A percentile compares a stretch with the other conserved stretches of the same genome.
phyloP scores from a whole-genome alignment of 2,329 filamentous ascomycete genomes.

The Periconia digitata region DNA sequence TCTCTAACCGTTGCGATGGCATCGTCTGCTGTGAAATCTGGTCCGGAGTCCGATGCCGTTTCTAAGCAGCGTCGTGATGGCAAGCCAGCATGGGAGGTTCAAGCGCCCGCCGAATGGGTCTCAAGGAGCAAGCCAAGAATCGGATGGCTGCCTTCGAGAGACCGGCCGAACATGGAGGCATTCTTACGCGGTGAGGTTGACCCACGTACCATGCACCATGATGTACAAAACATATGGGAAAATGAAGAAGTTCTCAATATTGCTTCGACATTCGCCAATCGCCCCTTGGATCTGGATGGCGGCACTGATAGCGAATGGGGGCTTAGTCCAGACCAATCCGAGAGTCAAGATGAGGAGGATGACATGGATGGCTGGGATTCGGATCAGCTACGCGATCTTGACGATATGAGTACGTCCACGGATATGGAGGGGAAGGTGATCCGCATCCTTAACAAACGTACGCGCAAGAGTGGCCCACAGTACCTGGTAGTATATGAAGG shows the following conservation, averaged over 20 bases:
- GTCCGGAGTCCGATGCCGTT: slow-evolving; percentile 21
- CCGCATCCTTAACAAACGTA: slow-evolving; percentile 50
- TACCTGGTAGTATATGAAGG: slow-evolving; percentile 56
- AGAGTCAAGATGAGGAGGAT: slow-evolving; percentile 10
- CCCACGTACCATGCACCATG: slow-evolving; percentile 61
- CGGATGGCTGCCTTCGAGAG: slow-evolving; percentile 33
- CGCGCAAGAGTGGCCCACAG: slow-evolving; percentile 48
- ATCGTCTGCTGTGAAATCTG: not conserved
- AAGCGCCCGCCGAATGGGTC: slow-evolving; percentile 29
- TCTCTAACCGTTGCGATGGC: not conserved
- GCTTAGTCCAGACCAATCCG: slow-evolving; percentile 9
- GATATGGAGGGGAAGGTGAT: slow-evolving; percentile 47
- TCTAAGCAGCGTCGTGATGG: slow-evolving; percentile 30
- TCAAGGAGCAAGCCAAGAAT: slow-evolving; percentile 39
- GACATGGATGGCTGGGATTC: slow-evolving; percentile 45
- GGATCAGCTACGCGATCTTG: slow-evolving; percentile 50
- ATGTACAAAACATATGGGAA: slow-evolving; percentile 66
- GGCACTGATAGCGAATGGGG: slow-evolving; percentile 37
- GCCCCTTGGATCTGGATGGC: slow-evolving; percentile 35
- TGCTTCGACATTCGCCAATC: slow-evolving; percentile 27
- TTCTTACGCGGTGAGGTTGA: slow-evolving; percentile 23
- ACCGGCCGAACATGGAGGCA: slow-evolving; percentile 23
- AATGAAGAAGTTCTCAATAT: slow-evolving; percentile 41
- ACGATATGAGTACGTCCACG: slow-evolving; percentile 54
- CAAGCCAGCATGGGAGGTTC: slow-evolving; percentile 32